Evolutionary conservation across 768 basidiomycete species (phyloP).

Genomic region (Pleurotus ostreatus): DNA sequence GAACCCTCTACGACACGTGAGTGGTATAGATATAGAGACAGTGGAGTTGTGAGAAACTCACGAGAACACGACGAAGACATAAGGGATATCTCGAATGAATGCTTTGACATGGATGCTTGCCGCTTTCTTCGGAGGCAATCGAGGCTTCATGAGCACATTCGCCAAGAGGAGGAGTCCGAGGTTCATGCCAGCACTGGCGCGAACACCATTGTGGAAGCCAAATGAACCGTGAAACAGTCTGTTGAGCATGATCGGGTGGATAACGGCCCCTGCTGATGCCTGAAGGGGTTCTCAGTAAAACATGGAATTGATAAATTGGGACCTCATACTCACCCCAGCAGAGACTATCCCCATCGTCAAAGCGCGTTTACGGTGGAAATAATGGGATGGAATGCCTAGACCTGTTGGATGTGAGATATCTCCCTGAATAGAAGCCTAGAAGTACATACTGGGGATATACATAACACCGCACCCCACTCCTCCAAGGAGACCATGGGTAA

Average conservation of each 20-base stretch:
- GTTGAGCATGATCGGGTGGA: constrained; percentile 61
- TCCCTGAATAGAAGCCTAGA: no score
- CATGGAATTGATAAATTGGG: not conserved
- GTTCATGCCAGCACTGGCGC: constrained; percentile 34
- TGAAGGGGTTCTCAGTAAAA: not conserved
- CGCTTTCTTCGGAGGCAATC: constrained; percentile 27
- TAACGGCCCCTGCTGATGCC: constrained; percentile 35
- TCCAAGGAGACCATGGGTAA: constrained; percentile 45
- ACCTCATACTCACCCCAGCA: constrained; percentile 1
- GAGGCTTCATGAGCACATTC: constrained; percentile 27
- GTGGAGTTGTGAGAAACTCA: constrained; percentile 5
- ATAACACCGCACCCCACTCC: constrained; percentile 46
- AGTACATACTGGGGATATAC: constrained; percentile 32
- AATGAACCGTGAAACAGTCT: constrained; percentile 30
- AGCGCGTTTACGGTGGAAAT: constrained; percentile 42
- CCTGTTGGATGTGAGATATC: constrained; percentile 16
- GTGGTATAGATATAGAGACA: not conserved
- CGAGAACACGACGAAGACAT: constrained; percentile 18
- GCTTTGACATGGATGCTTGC: constrained; percentile 18
- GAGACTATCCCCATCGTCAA: constrained; percentile 50
- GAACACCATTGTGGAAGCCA: constrained; percentile 37
- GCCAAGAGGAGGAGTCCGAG: constrained; percentile 28
- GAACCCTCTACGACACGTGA: constrained; percentile 17
- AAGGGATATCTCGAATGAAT: constrained; percentile 29
- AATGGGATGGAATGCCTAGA: constrained; percentile 47